A percentile compares a stretch with the other conserved stretches of the same genome.
Evolutionary conservation across 1,284 basidiomycete genomes (phyloP).

Genomic region (Moesziomyces sp.): DNA sequence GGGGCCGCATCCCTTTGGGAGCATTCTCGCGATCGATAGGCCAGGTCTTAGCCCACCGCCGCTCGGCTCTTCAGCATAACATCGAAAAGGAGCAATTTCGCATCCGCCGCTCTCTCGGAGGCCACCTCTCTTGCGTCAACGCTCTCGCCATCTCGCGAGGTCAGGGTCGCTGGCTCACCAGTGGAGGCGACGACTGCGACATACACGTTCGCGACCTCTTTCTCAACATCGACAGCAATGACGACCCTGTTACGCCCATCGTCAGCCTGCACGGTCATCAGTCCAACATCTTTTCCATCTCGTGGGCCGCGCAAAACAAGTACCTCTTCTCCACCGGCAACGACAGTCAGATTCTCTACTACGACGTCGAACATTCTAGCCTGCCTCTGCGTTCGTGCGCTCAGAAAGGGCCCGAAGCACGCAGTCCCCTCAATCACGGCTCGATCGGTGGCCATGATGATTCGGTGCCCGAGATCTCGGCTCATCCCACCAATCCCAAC

Average conservation of each 20-base stretch:
- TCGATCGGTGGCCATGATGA: conserved; percentile 32
- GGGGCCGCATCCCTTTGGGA: conserved; percentile 8
- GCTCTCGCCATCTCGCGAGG: conserved; percentile 36
- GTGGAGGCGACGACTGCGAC: conserved; percentile 29
- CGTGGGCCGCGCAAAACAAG: conserved; percentile 34
- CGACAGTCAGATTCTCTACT: conserved; percentile 37
- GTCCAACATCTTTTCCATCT: conserved; percentile 46
- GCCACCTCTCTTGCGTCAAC: conserved; percentile 39
- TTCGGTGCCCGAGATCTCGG: conserved; percentile 28
- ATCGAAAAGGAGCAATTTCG: conserved; percentile 7
- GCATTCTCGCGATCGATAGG: conserved; percentile 1
- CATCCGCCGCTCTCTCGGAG: neutral
- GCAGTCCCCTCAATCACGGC: conserved; percentile 11
- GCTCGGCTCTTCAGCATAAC: neutral
- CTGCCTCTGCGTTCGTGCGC: conserved; percentile 13
- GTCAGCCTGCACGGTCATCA: conserved; percentile 30
- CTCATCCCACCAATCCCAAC: conserved; percentile 31
- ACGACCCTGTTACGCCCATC: conserved; percentile 8
- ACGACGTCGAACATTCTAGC: conserved; percentile 38
- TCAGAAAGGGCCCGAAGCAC: neutral
- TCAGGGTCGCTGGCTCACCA: conserved; percentile 35
- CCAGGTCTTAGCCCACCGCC: conserved; percentile 8
- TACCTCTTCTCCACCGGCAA: conserved; percentile 40
- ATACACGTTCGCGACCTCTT: conserved; percentile 42
- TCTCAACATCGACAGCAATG: conserved; percentile 3